These are phyloP conservation scores for Sonneratia alba DNA, from an alignment of 345 rosid species.

Conservation along the genomic window DNA sequence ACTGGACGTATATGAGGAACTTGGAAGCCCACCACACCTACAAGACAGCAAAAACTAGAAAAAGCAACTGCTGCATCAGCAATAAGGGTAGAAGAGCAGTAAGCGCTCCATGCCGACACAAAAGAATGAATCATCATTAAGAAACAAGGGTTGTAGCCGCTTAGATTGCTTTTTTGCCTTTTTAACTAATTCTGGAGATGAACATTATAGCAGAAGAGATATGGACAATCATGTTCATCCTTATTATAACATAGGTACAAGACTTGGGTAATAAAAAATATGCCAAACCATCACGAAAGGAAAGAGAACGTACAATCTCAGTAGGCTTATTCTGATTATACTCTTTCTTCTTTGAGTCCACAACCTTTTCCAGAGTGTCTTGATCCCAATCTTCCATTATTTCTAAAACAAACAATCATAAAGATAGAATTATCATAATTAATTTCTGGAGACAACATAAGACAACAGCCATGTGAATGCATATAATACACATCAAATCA, in stretches of 20 bases:
- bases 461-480: neutral
- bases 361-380: conserved; percentile 81
- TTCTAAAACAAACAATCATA: conserved; percentile 21
- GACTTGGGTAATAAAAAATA: neutral
- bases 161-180: neutral
- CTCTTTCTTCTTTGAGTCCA: conserved; percentile 73
- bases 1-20: neutral
- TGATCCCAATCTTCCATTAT: conserved; percentile 99
- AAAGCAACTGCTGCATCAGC: neutral
- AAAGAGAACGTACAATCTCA: conserved; percentile 55
- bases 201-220: neutral
- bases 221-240: neutral
- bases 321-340: conserved; percentile 92
- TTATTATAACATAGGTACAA: neutral
- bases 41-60: neutral
- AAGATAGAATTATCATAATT: neutral
- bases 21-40: neutral
- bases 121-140: neutral
- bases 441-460: neutral
- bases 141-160: neutral
- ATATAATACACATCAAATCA: conserved; percentile 10
- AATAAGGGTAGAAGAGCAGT: neutral
- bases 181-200: neutral
- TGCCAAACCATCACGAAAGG: neutral
- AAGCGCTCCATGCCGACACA: neutral